These are phyloP conservation scores for Phytopythium aichiense DNA, from an alignment of 352 stramenopile genomes.

Conservation along the genomic window DNA sequence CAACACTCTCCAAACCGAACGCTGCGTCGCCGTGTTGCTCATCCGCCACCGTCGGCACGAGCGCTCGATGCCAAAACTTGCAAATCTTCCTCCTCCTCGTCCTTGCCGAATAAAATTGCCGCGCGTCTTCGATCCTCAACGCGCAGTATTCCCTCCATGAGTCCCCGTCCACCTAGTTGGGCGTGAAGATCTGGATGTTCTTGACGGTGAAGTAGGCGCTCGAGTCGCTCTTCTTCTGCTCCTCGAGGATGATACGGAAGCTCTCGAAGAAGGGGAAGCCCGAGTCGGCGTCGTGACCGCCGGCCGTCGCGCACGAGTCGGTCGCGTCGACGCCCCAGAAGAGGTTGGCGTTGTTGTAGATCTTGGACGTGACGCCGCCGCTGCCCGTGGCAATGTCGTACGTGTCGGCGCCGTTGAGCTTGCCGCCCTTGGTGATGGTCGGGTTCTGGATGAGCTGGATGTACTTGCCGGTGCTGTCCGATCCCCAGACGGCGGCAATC, in stretches of 20 bases:
- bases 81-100: not conserved
- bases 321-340: constrained; percentile 61
- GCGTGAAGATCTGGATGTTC: constrained; percentile 72
- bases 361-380: constrained; percentile 50
- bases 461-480: constrained; percentile 55
- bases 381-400: constrained; percentile 51
- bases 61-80: not conserved
- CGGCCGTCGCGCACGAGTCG: constrained; percentile 30
- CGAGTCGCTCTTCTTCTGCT: constrained; percentile 71
- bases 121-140: not conserved
- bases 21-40: not conserved
- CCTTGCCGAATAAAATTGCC: constrained; percentile 5
- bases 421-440: constrained; percentile 52
- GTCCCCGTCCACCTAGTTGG: constrained; percentile 27
- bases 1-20: not conserved
- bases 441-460: constrained; percentile 74
- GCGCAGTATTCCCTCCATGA: constrained; percentile 1
- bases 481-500: constrained; percentile 63
- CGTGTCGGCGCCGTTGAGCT: constrained; percentile 45
- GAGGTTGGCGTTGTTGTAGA: constrained; percentile 72
- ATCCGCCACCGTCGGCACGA: not conserved
- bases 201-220: constrained; percentile 68
- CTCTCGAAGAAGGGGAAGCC: constrained; percentile 79
- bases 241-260: constrained; percentile 69
- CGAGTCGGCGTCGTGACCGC: constrained; percentile 55